phyloP scores from a whole-genome alignment of 768 basidiomycete genomes.

The Pleurotus eryngii region DNA sequence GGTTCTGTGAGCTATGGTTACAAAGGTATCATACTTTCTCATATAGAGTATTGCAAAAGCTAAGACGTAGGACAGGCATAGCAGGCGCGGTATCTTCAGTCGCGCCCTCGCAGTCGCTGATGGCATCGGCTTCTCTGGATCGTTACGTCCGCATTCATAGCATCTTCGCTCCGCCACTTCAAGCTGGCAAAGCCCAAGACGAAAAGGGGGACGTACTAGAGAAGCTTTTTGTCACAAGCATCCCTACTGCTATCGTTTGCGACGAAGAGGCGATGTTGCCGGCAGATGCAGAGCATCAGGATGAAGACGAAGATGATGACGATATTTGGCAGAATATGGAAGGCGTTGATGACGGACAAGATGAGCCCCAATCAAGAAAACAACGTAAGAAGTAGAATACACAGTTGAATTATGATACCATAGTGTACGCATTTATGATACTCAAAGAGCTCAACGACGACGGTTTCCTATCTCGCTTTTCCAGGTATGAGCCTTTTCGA shows the following conservation, averaged over 20 bases:
- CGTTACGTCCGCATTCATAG: slow-evolving; percentile 71
- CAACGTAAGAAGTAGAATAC: slow-evolving; percentile 12
- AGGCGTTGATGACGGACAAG: slow-evolving; percentile 38
- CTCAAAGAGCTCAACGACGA: slow-evolving; percentile 11
- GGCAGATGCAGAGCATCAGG: slow-evolving; percentile 8
- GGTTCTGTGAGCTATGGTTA: slow-evolving; percentile 65
- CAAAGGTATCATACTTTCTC: slow-evolving; percentile 41
- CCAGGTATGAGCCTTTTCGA: slow-evolving; percentile 89
- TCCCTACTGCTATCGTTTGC: slow-evolving; percentile 65
- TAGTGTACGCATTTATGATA: background rate
- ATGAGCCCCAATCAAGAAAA: slow-evolving; percentile 18
- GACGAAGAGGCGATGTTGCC: slow-evolving; percentile 32
- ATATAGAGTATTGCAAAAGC: no score
- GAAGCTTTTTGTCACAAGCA: slow-evolving; percentile 59
- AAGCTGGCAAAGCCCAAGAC: slow-evolving; percentile 48
- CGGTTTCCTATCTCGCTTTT: slow-evolving; percentile 70
- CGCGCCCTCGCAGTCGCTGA: slow-evolving; percentile 46
- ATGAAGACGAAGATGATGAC: slow-evolving; percentile 40
- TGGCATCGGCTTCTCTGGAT: slow-evolving; percentile 67
- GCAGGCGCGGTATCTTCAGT: slow-evolving; percentile 69
- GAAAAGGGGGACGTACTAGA: slow-evolving; percentile 58
- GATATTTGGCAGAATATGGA: slow-evolving; percentile 72
- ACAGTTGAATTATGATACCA: slow-evolving; percentile 3
- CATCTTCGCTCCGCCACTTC: slow-evolving; percentile 46
- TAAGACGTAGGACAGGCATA: slow-evolving; percentile 42